Evolutionary conservation across 306 rosid genomes (phyloP).

Genomic region (Prunus persica): DNA sequence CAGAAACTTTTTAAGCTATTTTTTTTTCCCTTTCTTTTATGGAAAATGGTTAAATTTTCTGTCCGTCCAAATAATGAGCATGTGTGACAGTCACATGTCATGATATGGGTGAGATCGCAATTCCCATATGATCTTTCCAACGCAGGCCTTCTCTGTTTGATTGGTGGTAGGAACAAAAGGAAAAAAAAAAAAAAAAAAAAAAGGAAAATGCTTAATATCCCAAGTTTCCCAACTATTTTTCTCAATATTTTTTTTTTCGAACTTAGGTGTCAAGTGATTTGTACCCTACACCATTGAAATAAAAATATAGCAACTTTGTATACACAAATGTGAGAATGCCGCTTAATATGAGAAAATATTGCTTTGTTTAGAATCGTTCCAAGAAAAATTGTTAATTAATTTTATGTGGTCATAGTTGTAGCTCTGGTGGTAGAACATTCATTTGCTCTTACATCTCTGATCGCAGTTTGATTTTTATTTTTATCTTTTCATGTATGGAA

Average conservation of each 20-base stretch:
- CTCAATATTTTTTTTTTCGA: no score
- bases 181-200: neutral
- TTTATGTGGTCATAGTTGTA: neutral
- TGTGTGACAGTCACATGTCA: conserved; percentile 33
- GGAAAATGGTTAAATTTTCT: conserved; percentile 4
- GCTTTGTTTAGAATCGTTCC: neutral
- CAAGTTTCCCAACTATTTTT: no score
- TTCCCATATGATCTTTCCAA: conserved; percentile 4
- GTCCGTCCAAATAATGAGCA: conserved; percentile 20
- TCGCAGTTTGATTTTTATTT: neutral
- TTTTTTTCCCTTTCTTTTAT: neutral
- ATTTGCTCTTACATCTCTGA: neutral
- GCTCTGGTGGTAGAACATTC: neutral
- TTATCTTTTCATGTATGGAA: neutral
- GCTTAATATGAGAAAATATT: neutral
- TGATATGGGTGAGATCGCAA: conserved; percentile 15
- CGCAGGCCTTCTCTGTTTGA: neutral
- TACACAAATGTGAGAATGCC: neutral
- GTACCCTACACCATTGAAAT: neutral
- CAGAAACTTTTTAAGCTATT: conserved; percentile 10
- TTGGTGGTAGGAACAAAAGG: neutral
- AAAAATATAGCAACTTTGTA: neutral
- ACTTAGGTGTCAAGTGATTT: neutral
- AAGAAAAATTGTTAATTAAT: neutral
- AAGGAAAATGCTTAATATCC: neutral